These are phyloP conservation scores for Epichloe uncinata DNA, from an alignment of 2,329 filamentous ascomycete species.

Conservation along the genomic window DNA sequence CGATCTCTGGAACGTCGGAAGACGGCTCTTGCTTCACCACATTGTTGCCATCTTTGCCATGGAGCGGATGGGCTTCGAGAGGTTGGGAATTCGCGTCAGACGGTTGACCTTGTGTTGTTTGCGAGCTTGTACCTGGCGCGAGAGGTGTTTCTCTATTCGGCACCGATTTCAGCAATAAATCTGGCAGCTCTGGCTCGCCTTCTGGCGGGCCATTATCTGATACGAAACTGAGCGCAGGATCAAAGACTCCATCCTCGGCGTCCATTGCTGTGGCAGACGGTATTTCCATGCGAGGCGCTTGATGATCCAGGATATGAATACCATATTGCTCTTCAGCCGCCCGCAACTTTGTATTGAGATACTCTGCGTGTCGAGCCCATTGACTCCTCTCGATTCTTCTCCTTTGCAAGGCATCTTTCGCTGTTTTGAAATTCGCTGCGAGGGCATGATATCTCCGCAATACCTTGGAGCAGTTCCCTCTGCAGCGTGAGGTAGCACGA, in stretches of 20 bases:
- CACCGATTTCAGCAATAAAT: background rate
- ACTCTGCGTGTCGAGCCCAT: slow-evolving; percentile 33
- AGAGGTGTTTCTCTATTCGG: background rate
- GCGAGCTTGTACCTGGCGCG: slow-evolving; percentile 10
- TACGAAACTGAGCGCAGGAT: slow-evolving; percentile 3
- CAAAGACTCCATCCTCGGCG: slow-evolving; percentile 1
- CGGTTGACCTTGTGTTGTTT: slow-evolving; percentile 17
- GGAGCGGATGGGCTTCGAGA: slow-evolving; percentile 11
- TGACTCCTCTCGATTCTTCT: slow-evolving; percentile 27
- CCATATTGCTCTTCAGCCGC: slow-evolving; percentile 26
- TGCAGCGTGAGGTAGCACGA: slow-evolving; percentile 12
- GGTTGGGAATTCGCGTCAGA: slow-evolving; percentile 13
- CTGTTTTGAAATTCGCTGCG: slow-evolving; percentile 26
- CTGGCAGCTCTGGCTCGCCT: slow-evolving; percentile 3
- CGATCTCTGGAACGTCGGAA: slow-evolving; percentile 37
- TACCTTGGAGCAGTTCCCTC: slow-evolving; percentile 22
- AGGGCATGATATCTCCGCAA: slow-evolving; percentile 28
- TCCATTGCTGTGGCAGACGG: slow-evolving; percentile 2
- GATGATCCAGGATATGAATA: slow-evolving; percentile 16
- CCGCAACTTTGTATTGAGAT: slow-evolving; percentile 29
- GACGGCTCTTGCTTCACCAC: slow-evolving; percentile 38
- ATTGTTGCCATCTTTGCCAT: slow-evolving; percentile 5
- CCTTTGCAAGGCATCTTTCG: slow-evolving; percentile 25
- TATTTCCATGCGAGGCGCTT: background rate
- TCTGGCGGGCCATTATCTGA: background rate